Evolutionary conservation across 208 protist genomes (phyloP), one percentile per base, ranked within the genome.

Genomic region (Crithidia brevicula): DNA sequence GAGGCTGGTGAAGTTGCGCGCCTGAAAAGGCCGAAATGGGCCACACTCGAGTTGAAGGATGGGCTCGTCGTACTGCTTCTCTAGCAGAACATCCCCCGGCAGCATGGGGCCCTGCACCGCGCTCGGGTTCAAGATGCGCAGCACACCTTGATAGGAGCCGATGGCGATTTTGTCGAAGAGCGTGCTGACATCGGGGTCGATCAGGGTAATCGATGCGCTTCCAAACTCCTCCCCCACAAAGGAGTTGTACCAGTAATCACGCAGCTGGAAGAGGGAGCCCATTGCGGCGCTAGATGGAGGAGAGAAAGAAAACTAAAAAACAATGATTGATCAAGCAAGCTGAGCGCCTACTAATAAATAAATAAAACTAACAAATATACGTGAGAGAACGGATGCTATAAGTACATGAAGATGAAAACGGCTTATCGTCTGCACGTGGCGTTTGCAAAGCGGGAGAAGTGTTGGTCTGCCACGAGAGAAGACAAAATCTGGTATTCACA

Each of bases 261-360:
- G 91, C 33, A 95, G 56, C 67, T 95, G 91, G 58, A 97, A 98
- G 7, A 98, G 76, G 0, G 92, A 97, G 20, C 92, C 93, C 89
- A 97, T 97, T 43, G 23, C 33, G 16, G 54, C 50, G 31, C 30
- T 18, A 70, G 46, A 38, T 42, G 30, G 42, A 62, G 15, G 54
- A 74, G 15, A 46, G 57, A 64, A 33, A 71, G 34, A 46, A 4
- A 53, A n/a, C 5, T 36, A 40, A 5, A 54, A 58, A 64, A 66
- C n/a, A n/a, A n/a, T n/a, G n/a, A n/a, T n/a, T 0, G n/a, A 65
- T 25, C 40, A 53, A 33, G 3, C n/a, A n/a, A n/a, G n/a, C n/a
- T n/a, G n/a, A n/a, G n/a, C n/a, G n/a, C n/a, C n/a, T n/a, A n/a
- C n/a, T n/a, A n/a, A n/a, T n/a, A n/a, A n/a, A n/a, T n/a, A n/a